phyloP scores from a whole-genome alignment of 495 filamentous ascomycete genomes.

The Saxispiralis lemnorum region DNA sequence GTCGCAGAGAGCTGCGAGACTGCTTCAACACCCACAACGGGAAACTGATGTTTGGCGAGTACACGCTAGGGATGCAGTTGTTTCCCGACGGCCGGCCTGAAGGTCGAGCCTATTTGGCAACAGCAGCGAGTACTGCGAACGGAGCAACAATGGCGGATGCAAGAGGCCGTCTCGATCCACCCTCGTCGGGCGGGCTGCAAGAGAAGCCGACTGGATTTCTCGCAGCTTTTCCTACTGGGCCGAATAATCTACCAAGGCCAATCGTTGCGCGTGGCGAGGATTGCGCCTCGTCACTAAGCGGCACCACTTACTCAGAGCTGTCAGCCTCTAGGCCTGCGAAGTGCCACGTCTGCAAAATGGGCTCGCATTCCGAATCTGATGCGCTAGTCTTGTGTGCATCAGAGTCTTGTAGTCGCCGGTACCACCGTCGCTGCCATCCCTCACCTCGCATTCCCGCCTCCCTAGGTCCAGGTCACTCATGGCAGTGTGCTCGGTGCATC shows the following conservation, averaged over 20 bases:
- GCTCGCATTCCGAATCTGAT: constrained; percentile 3
- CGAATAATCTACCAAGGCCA: constrained; percentile 1
- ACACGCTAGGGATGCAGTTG: constrained; percentile 1
- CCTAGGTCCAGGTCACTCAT: neutral
- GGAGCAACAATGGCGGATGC: no score
- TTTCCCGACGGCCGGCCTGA: neutral
- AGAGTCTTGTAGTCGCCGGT: constrained; percentile 10
- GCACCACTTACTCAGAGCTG: constrained; percentile 2
- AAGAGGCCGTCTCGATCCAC: no score
- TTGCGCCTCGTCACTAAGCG: constrained; percentile 4
- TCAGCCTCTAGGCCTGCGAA: constrained; percentile 1
- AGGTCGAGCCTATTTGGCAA: no score
- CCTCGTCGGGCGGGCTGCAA: no score
- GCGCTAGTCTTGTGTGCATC: constrained; percentile 4
- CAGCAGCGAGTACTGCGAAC: no score
- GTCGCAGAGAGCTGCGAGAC: neutral
- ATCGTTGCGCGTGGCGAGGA: no score
- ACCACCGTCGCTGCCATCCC: constrained; percentile 14
- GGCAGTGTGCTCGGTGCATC: constrained; percentile 15
- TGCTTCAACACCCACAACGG: constrained; percentile 1
- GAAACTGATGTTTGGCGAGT: neutral
- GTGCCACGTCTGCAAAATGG: constrained; percentile 14
- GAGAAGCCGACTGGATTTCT: neutral
- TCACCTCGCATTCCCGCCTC: constrained; percentile 2
- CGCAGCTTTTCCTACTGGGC: neutral